phyloP scores from a whole-genome alignment of 352 stramenopile species.

The Globisporangium acanthophoron region DNA sequence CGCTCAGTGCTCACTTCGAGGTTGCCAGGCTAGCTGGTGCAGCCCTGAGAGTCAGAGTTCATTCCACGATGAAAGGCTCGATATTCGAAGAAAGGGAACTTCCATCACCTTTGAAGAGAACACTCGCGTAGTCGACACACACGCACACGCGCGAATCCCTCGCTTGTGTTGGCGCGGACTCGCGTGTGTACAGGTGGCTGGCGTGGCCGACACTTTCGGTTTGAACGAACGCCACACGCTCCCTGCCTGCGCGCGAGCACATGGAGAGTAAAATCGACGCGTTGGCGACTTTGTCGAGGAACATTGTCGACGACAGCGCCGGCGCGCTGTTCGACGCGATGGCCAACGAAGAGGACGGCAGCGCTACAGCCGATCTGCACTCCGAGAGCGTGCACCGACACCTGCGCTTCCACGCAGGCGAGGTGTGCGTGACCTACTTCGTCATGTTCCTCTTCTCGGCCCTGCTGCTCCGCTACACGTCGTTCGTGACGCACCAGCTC shows the following conservation, averaged over 20 bases:
- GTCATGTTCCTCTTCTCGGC: constrained; percentile 52
- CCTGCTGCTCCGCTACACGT: constrained; percentile 41
- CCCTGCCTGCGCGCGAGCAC: no score
- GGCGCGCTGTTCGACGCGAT: not conserved
- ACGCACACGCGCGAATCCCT: no score
- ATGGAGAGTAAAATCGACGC: not conserved
- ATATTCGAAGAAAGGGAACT: no score
- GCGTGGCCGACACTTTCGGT: not conserved
- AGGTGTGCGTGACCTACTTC: constrained; percentile 45
- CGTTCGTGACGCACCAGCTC: constrained; percentile 30
- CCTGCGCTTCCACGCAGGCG: constrained; percentile 32
- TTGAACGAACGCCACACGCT: not conserved
- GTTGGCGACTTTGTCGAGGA: not conserved
- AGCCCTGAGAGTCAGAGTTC: no score
- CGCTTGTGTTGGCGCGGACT: no score
- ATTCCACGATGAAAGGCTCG: no score
- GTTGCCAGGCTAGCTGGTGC: no score
- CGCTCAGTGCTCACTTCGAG: no score
- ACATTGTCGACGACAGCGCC: not conserved
- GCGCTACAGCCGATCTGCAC: not conserved
- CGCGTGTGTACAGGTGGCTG: no score
- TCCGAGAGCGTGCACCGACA: not conserved
- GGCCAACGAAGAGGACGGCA: not conserved
- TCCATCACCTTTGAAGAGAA: no score
- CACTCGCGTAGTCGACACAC: no score